These are phyloP conservation scores for Dorcoceras hygrometricum DNA, from an alignment of 257 asterid species.

Conservation along the genomic window DNA sequence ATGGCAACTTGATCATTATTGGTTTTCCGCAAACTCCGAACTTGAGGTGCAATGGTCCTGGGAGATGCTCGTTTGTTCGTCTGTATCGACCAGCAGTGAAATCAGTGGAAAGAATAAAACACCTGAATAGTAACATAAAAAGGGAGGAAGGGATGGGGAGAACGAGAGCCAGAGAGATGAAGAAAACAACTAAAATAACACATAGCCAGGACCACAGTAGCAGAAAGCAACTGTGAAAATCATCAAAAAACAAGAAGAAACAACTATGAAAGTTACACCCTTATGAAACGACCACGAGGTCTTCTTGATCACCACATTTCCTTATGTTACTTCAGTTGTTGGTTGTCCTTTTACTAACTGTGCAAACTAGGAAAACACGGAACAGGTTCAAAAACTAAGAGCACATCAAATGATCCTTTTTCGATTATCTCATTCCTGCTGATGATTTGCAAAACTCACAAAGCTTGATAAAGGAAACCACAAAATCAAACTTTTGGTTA, in stretches of 20 bases:
- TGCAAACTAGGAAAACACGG: background rate
- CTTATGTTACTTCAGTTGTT: background rate
- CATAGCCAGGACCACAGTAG: slow-evolving; percentile 1
- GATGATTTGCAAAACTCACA: background rate
- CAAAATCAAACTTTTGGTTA: background rate
- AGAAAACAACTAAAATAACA: background rate
- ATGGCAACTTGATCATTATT: slow-evolving; percentile 87
- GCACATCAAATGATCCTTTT: background rate
- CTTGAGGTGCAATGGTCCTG: slow-evolving; percentile 69
- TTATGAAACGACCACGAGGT: background rate
- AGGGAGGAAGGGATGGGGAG: no score
- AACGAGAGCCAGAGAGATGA: background rate
- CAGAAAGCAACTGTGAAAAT: background rate
- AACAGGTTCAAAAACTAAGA: background rate
- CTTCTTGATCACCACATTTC: slow-evolving; percentile 13
- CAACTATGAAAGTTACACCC: background rate
- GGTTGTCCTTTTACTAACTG: background rate
- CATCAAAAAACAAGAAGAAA: no score
- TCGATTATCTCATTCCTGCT: background rate
- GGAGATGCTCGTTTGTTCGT: slow-evolving; percentile 63
- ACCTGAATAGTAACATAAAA: background rate
- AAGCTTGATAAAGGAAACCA: background rate
- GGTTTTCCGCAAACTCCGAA: slow-evolving; percentile 85
- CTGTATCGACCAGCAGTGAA: slow-evolving; percentile 43
- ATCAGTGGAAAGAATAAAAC: slow-evolving; percentile 20